These are phyloP conservation scores for Botrytis elliptica DNA, from an alignment of 2,329 filamentous ascomycete genomes.

Conservation along the genomic window DNA sequence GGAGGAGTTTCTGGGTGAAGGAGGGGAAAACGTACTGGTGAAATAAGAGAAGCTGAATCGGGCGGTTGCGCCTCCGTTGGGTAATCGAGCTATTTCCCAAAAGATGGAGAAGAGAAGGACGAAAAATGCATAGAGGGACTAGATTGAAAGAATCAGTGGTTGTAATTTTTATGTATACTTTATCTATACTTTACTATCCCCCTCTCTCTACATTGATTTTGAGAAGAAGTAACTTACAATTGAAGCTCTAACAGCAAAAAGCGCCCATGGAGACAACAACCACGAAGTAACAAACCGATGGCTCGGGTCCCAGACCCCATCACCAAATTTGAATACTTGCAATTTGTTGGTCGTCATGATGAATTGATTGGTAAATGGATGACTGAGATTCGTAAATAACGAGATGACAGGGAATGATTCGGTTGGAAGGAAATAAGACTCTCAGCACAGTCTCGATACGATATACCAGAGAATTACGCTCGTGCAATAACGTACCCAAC, in stretches of 20 bases:
- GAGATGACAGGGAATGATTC: not conserved
- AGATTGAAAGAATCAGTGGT: not conserved
- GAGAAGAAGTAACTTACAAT: slow-evolving; percentile 45
- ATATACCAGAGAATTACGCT: not conserved
- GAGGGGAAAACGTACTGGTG: slow-evolving; percentile 51
- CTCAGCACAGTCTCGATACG: not conserved
- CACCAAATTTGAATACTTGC: slow-evolving; percentile 12
- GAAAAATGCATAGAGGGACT: slow-evolving; percentile 67
- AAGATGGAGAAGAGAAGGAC: slow-evolving; percentile 68
- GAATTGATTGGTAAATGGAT: not conserved
- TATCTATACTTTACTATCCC: not conserved
- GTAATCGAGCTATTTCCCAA: slow-evolving; percentile 57
- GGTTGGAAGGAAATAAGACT: not conserved
- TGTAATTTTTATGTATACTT: not conserved
- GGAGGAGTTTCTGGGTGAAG: not conserved
- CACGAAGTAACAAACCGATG: slow-evolving; percentile 79
- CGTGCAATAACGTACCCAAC: not conserved
- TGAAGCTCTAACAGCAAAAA: slow-evolving; percentile 57
- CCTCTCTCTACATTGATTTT: not conserved
- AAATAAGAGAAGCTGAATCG: slow-evolving; percentile 71
- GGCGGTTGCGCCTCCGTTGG: slow-evolving; percentile 14
- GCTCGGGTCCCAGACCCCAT: slow-evolving; percentile 41
- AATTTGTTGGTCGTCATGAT: not conserved
- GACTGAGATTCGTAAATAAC: not conserved
- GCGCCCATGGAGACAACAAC: slow-evolving; percentile 64